A percentile compares a stretch with the other conserved stretches of the same genome.
Evolutionary conservation across 805 yeast species (phyloP).

Genomic region (Kurtzmaniella cleridarum): DNA sequence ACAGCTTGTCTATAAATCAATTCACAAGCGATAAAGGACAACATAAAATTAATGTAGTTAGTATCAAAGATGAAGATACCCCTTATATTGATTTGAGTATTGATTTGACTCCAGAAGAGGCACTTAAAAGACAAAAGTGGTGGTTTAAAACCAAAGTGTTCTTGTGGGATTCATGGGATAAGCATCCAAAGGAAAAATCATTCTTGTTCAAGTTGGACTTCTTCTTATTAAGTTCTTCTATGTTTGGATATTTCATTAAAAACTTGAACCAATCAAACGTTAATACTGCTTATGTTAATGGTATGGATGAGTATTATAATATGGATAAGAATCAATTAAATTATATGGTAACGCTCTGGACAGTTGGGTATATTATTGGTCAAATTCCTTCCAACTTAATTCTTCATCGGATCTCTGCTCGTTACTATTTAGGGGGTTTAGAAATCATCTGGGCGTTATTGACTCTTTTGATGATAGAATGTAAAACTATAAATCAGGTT

Average conservation of each 20-base stretch:
- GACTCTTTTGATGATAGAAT: slow-evolving; percentile 22
- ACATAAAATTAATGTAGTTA: not conserved
- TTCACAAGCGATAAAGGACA: not conserved
- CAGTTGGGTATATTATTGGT: slow-evolving; percentile 49
- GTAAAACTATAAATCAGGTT: slow-evolving; percentile 16
- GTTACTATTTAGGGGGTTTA: slow-evolving; percentile 31
- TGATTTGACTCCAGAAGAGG: slow-evolving; percentile 17
- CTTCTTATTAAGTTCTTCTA: slow-evolving; percentile 49
- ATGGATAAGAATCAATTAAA: slow-evolving; percentile 42
- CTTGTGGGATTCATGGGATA: slow-evolving; percentile 34
- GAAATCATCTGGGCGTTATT: slow-evolving; percentile 28
- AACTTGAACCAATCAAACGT: slow-evolving; percentile 38
- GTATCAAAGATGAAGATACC: slow-evolving; percentile 2
- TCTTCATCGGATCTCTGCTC: slow-evolving; percentile 29
- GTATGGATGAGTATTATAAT: slow-evolving; percentile 39
- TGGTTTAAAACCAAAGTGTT: slow-evolving; percentile 20
- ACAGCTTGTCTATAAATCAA: too few species aligned
- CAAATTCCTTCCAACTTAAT: slow-evolving; percentile 43
- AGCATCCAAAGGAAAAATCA: slow-evolving; percentile 30
- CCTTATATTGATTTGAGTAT: slow-evolving; percentile 18
- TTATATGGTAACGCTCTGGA: slow-evolving; percentile 38
- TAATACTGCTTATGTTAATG: slow-evolving; percentile 43
- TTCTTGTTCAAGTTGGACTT: slow-evolving; percentile 34
- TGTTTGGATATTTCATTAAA: slow-evolving; percentile 47
- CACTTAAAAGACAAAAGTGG: slow-evolving; percentile 13